Base-by-base conservation (phyloP, 768 basidiomycete species). In the Fomitopsis pulvina region DNA sequence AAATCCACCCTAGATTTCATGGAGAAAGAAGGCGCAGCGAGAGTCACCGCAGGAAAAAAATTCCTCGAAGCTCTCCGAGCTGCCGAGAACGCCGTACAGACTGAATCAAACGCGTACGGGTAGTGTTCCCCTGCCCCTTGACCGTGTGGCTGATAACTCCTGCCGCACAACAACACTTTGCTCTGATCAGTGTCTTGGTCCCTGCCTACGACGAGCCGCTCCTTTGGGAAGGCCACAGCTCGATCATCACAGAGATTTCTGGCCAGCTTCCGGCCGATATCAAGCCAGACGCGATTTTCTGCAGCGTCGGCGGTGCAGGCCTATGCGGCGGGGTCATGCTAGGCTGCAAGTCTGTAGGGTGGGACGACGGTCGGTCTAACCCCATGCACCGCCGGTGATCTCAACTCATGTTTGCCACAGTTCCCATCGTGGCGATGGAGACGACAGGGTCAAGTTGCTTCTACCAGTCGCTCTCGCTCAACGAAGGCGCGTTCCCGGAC, bases 181-280 rank as follows among this genome's bases (percentile, higher is more conserved):
- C 49, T 16, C 29, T 27, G 9, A 34, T 24, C 47, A 87, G 85
- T 1, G 72, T 88, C 11, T 68, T 87, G 64, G 73, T 86, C 9
- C 84, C 85, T 2, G 77, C 87, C 4, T 89, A 87, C 53, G 84
- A 89, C 39, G 71, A 87, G 57, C 76, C 78, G 6, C 61, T 74
- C 3, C 47, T 90, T 12, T 89, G 87, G 87, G 74, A 82, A 60
- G 88, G 88, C 1, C 85, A 89, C 58, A 74, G 79, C n/a, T 83
- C 85, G 16, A 80, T 90, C 74, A 69, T 90, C 34, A 58, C 66
- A 14, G 88, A 90, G 59, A 78, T 87, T 38, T 61, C 69, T 16
- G 58, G 62, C 9, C 83, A 87, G 53, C 67, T 88, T 4, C 64
- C 64, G 0, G 52, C 56, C 2, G 58, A 51, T 0, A 47, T 41